Evolutionary conservation across 148 eudicot genomes (phyloP).

Genomic region (Nyssa sinensis): DNA sequence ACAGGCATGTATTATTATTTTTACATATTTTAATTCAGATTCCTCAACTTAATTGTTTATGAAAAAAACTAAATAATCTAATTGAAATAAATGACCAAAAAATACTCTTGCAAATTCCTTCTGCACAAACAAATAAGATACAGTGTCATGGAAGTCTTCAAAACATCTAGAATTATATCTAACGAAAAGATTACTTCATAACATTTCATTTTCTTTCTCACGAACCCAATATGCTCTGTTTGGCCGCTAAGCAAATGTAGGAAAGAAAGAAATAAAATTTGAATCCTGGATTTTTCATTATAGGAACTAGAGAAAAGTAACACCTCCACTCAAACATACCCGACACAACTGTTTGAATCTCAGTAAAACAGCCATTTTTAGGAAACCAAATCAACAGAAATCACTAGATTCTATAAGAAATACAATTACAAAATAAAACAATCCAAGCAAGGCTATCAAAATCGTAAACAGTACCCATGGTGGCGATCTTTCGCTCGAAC

Average conservation of each 20-base stretch:
- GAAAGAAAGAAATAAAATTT: not conserved
- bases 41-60: not conserved
- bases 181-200: not conserved
- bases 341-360: not conserved
- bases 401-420: not conserved
- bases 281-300: not conserved
- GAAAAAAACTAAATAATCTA: no score
- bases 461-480: conserved; percentile 39
- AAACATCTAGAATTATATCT: no score
- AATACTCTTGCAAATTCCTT: not conserved
- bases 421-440: no score
- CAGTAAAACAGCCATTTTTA: not conserved
- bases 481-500: conserved; percentile 40
- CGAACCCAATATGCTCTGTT: no score
- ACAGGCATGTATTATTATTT: not conserved
- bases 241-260: no score
- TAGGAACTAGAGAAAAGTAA: not conserved
- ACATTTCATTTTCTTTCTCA: not conserved
- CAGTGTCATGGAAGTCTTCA: not conserved
- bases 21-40: no score
- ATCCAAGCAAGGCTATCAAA: not conserved
- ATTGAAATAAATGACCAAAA: no score
- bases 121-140: not conserved
- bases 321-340: not conserved
- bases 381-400: not conserved